A percentile compares a stretch with the other conserved stretches of the same genome.
phyloP scores from a whole-genome alignment of 148 eudicot genomes.

The Rhododendron williamsianum region DNA sequence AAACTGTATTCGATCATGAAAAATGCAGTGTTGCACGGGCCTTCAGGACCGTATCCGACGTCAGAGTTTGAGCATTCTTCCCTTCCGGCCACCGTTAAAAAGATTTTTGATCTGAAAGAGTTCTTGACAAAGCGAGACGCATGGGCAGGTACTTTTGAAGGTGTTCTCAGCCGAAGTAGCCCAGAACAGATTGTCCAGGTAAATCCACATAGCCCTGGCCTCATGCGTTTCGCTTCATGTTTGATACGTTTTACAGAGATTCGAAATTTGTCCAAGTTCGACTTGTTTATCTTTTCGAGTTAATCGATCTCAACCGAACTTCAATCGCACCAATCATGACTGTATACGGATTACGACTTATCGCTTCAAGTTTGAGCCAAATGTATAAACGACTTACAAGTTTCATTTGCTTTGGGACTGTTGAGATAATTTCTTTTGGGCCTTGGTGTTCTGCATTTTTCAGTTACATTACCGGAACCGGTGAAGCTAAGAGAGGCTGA shows the following conservation, averaged over 20 bases:
- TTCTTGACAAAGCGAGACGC: conserved; percentile 68
- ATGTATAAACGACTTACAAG: too few species aligned
- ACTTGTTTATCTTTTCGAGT: not conserved
- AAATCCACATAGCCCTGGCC: not conserved
- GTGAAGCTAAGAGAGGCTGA: conserved; percentile 41
- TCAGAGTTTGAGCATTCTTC: conserved; percentile 80
- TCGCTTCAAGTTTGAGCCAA: not conserved
- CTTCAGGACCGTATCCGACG: conserved; percentile 57
- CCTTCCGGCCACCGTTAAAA: conserved; percentile 73
- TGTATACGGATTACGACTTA: not conserved
- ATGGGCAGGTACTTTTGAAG: conserved; percentile 84
- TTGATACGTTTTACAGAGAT: not conserved
- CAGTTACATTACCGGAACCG: conserved; percentile 62
- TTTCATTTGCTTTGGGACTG: not conserved
- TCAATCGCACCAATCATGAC: not conserved
- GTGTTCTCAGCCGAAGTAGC: conserved; percentile 32
- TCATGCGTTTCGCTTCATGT: not conserved
- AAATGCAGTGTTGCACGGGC: conserved; percentile 66
- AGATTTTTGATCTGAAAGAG: conserved; percentile 64
- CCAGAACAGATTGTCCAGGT: conserved; percentile 93
- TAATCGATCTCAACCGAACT: not conserved
- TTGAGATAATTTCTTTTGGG: not conserved
- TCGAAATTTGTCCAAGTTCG: not conserved
- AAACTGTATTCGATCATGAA: not conserved
- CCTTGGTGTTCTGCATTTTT: not conserved